Base-by-base conservation (phyloP, 2,329 filamentous ascomycete species). In the Cytospora schulzeri region DNA sequence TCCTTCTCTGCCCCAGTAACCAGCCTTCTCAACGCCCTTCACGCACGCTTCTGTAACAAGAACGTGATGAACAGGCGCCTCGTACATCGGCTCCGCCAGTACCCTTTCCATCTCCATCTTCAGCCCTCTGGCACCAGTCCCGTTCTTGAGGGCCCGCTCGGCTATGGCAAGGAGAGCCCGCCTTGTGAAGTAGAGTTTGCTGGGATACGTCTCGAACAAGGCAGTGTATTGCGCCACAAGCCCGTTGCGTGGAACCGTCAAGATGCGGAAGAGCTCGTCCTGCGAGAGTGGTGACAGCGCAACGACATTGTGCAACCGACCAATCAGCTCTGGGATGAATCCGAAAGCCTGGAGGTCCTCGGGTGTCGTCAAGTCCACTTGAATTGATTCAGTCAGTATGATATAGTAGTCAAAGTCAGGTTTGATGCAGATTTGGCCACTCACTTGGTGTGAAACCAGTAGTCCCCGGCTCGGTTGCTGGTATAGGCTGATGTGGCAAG, bases 301-400 rank as follows among this genome's bases (percentile, higher is more conserved):
- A 66, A 92, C 93, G 57, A 93, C 90, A 65, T 97, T 92, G 60
- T 96, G 94, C 56, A 99, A 88, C 22, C 95, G 91, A n/a, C 95
- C 95, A 60, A 98, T 90, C n/a, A 97, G 83, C 77, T 97, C 93
- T 0, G 93, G 93, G 61, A 97, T 97, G 73, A 97, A 92, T 17
- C 93, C 94, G 72, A 93, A 97, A 52, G 84, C 85, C 76, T 96
- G 92, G 2, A 96, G 80, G 71, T 96, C 91, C 14, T 85, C 81
- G 1, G 92, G 90, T 4, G 87, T 90, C 29, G 91, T 85, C 26
- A 95, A 84, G 69, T 94, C 91, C 1, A 95, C 80, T 66, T 54
- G 28, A 24, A 22, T n/a, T 15, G 26, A 22, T 41, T 17, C 8
- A 38, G 50, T 66, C 38, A 66, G 61, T 55, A 31, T 24, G 17